These are phyloP conservation scores for Cyclotella kingstonii DNA, from an alignment of 108 stramenopile species.

Conservation along the genomic window DNA sequence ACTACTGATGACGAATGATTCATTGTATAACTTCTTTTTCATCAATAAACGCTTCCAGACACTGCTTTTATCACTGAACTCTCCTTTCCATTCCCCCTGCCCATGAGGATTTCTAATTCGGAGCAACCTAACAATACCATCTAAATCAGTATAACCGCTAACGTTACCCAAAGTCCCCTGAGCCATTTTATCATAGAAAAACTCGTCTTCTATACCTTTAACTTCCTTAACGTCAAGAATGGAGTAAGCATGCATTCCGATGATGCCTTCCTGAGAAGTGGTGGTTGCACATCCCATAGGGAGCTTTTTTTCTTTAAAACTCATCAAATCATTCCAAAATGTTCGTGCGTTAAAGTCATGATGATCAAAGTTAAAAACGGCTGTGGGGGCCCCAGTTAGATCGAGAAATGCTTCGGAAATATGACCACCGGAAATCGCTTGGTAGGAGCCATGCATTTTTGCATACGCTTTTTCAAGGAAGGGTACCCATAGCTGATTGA, in stretches of 20 bases:
- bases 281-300: slow-evolving; percentile 82
- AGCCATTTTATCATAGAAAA: slow-evolving; percentile 51
- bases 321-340: slow-evolving; percentile 65
- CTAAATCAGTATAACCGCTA: slow-evolving; percentile 61
- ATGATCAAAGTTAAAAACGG: slow-evolving; percentile 57
- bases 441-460: slow-evolving; percentile 86
- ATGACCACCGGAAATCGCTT: slow-evolving; percentile 75
- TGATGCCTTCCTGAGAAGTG: slow-evolving; percentile 63
- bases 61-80: slow-evolving; percentile 52
- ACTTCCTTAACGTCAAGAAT: slow-evolving; percentile 89
- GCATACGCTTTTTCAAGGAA: slow-evolving; percentile 97
- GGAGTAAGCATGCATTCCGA: slow-evolving; percentile 93
- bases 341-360: slow-evolving; percentile 47
- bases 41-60: slow-evolving; percentile 55
- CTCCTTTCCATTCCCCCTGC: slow-evolving; percentile 79
- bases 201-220: slow-evolving; percentile 53
- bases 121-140: slow-evolving; percentile 73
- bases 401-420: slow-evolving; percentile 85
- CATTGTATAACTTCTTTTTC: slow-evolving; percentile 25
- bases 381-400: slow-evolving; percentile 78
- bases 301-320: slow-evolving; percentile 46
- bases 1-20: slow-evolving; percentile 11
- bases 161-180: slow-evolving; percentile 51
- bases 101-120: slow-evolving; percentile 85
- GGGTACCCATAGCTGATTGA: slow-evolving; percentile 91